Base-by-base conservation (phyloP, 108 stramenopile genomes). In the Nitzschia sp. region DNA sequence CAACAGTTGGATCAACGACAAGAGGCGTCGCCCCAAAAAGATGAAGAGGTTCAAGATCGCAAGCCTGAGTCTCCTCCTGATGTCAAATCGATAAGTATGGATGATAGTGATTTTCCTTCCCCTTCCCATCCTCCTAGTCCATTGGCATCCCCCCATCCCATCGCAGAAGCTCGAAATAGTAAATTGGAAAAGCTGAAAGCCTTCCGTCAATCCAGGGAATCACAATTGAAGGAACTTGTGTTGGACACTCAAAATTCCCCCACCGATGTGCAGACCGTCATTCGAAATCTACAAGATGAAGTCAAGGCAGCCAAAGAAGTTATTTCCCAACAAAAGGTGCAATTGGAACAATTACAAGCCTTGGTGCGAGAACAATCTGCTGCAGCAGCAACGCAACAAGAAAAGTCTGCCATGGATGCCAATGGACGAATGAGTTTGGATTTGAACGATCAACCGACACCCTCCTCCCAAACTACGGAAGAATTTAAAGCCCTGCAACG, bases 281-380 rank as follows among this genome's bases (percentile, higher is more conserved):
- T 74, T 67, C 53, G 67, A 10, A 74, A 74, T 53, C 40, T 74
- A 17, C 65, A 67, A 57, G 73, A 74, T 21, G 73, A 74, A 61
- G 60, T 74, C 26, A 57, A 52, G 46, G 73, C 65, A 26, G 63
- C 63, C 37, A 56, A 74, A 37, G 51, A 74, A 61, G 73, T 74
- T 15, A 74, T 74, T 11, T 19, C 20, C 9, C 73, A 74, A 41
- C 73, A 74, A 57, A 65, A 57, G 25, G 48, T 65, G 9, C 58
- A 67, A 41, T 43, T 74, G 8, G 44, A 67, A 34, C 39, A 57
- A 53, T 19, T 59, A 24, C 52, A 63, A 40, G 42, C 62, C 20
- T 50, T 19, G 21, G 10, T 63, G 21, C 15, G 12, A 6, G 24
- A 21, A 54, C 19, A 15, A 24, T 20, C 53, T 3, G 22, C 21